phyloP scores from a whole-genome alignment of 768 basidiomycete genomes.

The Pleurotus platypus region DNA sequence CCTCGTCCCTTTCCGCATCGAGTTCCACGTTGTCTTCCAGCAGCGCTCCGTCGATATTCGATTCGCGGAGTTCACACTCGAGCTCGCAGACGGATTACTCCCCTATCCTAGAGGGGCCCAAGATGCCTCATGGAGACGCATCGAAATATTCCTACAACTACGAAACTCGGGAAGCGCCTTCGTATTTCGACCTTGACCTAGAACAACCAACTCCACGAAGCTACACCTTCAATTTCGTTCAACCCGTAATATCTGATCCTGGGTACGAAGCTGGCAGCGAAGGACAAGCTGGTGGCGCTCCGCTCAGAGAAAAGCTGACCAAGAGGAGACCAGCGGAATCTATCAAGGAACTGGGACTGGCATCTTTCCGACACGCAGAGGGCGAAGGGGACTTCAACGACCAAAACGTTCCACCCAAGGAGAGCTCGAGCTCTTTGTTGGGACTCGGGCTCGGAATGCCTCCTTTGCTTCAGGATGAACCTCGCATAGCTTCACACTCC shows the following conservation, averaged over 20 bases:
- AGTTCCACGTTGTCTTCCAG: neutral
- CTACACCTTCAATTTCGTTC: neutral
- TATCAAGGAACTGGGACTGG: neutral
- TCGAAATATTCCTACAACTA: neutral
- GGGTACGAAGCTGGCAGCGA: neutral
- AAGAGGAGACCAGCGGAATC: too few relatives aligned
- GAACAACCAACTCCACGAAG: neutral
- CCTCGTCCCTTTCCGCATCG: constrained; percentile 1
- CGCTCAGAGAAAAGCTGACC: too few relatives aligned
- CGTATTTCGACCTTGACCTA: neutral
- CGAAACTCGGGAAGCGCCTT: too few relatives aligned
- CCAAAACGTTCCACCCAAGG: too few relatives aligned
- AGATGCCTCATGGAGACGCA: neutral
- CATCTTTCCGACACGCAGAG: neutral
- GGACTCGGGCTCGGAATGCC: neutral
- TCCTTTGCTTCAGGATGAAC: neutral
- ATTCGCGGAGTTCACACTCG: neutral
- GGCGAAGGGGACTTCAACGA: too few relatives aligned
- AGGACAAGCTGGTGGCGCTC: neutral
- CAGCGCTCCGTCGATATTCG: neutral
- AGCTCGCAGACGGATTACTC: constrained; percentile 5
- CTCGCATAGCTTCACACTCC: neutral
- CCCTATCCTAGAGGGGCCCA: neutral
- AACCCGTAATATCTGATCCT: neutral
- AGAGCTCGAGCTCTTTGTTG: neutral